Percentiles rank a stretch among this genome's conserved stretches.
Conservation (phyloP, 106 monocot genomes). For the Platanthera guangdongensis region DNA sequence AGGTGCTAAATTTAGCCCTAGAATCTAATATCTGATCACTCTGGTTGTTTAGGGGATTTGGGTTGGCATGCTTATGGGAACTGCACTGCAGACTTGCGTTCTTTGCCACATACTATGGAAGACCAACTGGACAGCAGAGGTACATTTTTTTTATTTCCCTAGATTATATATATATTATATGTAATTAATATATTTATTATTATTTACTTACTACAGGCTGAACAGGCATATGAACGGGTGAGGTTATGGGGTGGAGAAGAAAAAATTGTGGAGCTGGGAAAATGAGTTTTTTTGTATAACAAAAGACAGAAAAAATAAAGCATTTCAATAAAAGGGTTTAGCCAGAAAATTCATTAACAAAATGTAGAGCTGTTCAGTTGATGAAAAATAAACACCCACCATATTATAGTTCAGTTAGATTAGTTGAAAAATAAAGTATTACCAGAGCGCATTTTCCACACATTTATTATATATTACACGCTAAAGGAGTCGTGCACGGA, state of each 20-base stretch:
- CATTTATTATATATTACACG: too few relatives aligned
- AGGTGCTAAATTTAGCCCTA: too few relatives aligned
- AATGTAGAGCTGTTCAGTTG: background rate
- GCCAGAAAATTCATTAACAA: background rate
- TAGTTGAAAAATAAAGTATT: background rate
- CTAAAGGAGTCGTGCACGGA: too few relatives aligned
- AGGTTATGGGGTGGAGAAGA: conserved; percentile 50
- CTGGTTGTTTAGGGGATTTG: conserved; percentile 62
- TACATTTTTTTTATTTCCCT: conserved; percentile 2
- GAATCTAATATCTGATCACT: background rate
- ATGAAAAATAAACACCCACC: background rate
- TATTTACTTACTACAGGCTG: conserved; percentile 41
- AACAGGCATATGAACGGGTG: conserved; percentile 48
- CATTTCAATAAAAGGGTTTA: background rate
- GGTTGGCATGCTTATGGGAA: conserved; percentile 85
- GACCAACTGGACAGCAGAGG: conserved; percentile 66
- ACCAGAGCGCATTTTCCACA: too few relatives aligned
- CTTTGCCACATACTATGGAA: conserved; percentile 41
- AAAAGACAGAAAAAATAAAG: background rate
- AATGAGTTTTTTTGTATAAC: background rate
- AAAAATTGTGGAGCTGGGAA: background rate
- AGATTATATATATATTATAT: background rate
- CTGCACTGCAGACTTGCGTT: conserved; percentile 50
- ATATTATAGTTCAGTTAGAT: background rate
- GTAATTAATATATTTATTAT: background rate